These are phyloP conservation scores for Nasturtium officinale DNA, from an alignment of 345 rosid species.

Conservation along the genomic window DNA sequence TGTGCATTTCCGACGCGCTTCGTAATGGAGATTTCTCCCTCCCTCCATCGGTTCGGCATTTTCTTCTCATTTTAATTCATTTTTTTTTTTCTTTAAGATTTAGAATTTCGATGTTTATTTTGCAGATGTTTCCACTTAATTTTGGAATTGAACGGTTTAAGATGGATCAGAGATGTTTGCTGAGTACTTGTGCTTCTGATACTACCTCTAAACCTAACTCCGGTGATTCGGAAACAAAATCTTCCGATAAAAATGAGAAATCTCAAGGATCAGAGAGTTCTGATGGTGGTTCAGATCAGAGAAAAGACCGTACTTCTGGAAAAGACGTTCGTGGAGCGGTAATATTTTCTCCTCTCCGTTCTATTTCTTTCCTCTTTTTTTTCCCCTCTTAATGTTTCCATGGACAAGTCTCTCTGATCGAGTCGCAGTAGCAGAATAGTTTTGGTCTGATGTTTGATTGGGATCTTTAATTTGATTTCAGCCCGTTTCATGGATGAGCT, in stretches of 20 bases:
- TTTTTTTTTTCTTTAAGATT: not conserved
- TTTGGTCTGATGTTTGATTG: conserved; percentile 22
- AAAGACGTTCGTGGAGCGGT: conserved; percentile 97
- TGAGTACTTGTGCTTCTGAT: conserved; percentile 42
- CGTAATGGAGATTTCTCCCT: conserved; percentile 39
- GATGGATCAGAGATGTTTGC: conserved; percentile 47
- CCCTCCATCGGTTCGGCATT: conserved; percentile 48
- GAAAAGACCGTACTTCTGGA: conserved; percentile 53
- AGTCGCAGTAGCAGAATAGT: not conserved
- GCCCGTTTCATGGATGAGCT: conserved; percentile 97
- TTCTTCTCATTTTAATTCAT: not conserved
- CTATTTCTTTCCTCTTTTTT: not conserved
- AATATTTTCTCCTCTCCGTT: conserved; percentile 6
- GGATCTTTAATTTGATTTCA: conserved; percentile 37
- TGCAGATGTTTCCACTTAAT: conserved; percentile 46
- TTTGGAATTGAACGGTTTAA: conserved; percentile 40
- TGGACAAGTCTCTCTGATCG: not conserved
- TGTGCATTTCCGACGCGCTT: conserved; percentile 34
- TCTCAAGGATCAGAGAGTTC: conserved; percentile 55
- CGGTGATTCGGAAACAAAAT: conserved; percentile 35
- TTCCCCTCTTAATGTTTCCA: not conserved
- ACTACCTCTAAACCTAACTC: conserved; percentile 24
- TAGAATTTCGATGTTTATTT: not conserved
- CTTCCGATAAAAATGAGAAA: conserved; percentile 52
- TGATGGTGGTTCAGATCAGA: conserved; percentile 54